Conservation (phyloP, 108 stramenopile genomes). For the Cyclotella kingstonii region DNA sequence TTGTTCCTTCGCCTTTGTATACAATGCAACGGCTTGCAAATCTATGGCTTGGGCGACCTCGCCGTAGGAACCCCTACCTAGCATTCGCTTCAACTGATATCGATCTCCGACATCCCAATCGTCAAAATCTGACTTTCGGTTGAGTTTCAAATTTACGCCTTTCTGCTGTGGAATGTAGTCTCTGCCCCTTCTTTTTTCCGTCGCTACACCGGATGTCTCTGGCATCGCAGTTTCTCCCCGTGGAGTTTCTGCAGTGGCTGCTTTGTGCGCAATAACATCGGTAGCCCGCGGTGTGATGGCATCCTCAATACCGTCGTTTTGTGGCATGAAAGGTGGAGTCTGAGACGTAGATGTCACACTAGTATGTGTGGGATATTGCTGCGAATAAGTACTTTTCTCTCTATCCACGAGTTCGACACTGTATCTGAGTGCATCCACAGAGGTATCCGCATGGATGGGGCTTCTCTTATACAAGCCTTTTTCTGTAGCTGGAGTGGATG, state of each 20-base stretch:
- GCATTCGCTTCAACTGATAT: constrained; percentile 78
- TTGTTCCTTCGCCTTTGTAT: constrained; percentile 1
- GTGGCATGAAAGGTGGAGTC: constrained; percentile 11
- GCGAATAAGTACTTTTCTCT: neutral
- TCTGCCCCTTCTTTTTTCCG: constrained; percentile 21
- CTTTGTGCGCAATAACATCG: neutral
- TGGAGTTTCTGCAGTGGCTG: constrained; percentile 18
- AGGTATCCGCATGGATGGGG: constrained; percentile 19
- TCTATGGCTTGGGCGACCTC: constrained; percentile 96
- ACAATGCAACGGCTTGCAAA: constrained; percentile 26
- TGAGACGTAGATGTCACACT: constrained; percentile 1
- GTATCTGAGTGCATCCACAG: constrained; percentile 29
- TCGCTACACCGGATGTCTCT: constrained; percentile 23
- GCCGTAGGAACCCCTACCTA: constrained; percentile 95
- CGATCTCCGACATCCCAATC: constrained; percentile 92
- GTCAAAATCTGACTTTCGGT: constrained; percentile 55
- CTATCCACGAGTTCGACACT: constrained; percentile 15
- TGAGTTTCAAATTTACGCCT: constrained; percentile 2
- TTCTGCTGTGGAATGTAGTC: constrained; percentile 15
- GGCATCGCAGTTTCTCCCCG: constrained; percentile 15
- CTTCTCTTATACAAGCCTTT: constrained; percentile 24
- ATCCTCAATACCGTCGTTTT: constrained; percentile 13
- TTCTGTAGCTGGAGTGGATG: constrained; percentile 40
- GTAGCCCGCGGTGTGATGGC: constrained; percentile 13
- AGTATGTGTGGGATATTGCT: neutral